Evolutionary conservation across 1,284 basidiomycete genomes (phyloP), one percentile per base, ranked within the genome.

Genomic region (Cutaneotrichosporon arboriforme): DNA sequence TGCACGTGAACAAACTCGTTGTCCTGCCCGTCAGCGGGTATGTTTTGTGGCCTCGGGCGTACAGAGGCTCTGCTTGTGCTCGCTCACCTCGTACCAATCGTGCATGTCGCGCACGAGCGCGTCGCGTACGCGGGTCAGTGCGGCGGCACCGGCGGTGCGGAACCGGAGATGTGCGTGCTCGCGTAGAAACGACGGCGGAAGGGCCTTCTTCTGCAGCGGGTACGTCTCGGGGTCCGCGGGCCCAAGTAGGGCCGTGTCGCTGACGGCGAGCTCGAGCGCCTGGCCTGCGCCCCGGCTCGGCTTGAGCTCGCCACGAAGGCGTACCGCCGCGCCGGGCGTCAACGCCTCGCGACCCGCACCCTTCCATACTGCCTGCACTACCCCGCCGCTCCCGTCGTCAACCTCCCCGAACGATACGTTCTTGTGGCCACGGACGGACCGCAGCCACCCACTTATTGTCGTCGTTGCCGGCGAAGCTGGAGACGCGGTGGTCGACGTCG

Each of bases 151-250:
- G 17, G 82, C 78, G 8, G 88, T 90, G 7, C 91, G 80, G n/a
- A 86, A 80, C 8, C 92, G 83, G 13, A 97, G 73, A 74, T 96
- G 90, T 12, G 84, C 83, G 65, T 90, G 80, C 55, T 90, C 87
- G 5, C 91, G 81, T 21, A 94, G 78, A 60, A 88, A 85, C 54
- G 89, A 84, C 2, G 80, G 73, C 0, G 87, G 81, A 15, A 88
- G 78, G 18, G 82, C 73, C 72, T 92, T 85, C 73, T 91, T 93
- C 74, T 90, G 90, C 41, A 91, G 88, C 0, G 90, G 90, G 68
- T 93, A 93, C 52, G 87, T 86, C 58, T 85, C 84, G 9, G 86
- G 81, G 67, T 89, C 83, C 66, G 87, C 91, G 47, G 77, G 77
- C 9, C 90, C 90, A 1, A 92, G 70, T 1, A 91, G 76, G 23